Evolutionary conservation across 148 eudicot genomes (phyloP).

Genomic region (Rhododendron henanense): DNA sequence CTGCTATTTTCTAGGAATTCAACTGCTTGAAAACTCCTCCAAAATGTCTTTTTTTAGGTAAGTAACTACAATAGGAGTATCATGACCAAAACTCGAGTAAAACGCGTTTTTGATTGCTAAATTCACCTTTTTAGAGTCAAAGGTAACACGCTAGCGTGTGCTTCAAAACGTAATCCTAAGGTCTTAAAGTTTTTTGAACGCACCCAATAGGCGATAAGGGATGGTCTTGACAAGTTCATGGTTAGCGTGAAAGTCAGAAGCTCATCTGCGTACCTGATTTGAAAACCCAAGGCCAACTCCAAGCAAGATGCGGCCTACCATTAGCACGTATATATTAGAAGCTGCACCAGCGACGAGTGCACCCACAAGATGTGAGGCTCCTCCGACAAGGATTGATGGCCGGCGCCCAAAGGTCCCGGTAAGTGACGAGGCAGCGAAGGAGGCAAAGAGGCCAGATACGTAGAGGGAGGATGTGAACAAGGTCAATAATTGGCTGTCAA

Average conservation of each 20-base stretch:
- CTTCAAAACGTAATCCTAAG: not conserved
- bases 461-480: conserved; percentile 38
- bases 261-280: conserved; percentile 23
- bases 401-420: conserved; percentile 33
- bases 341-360: conserved; percentile 29
- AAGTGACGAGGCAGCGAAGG: conserved; percentile 24
- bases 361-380: conserved; percentile 26
- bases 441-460: conserved; percentile 19
- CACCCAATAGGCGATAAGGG: not conserved
- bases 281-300: conserved; percentile 42
- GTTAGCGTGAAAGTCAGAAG: not conserved
- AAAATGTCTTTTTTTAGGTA: no score
- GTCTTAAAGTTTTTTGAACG: not conserved
- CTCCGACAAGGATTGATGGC: conserved; percentile 29
- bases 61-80: not conserved
- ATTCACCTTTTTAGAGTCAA: not conserved
- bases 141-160: not conserved
- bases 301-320: conserved; percentile 32
- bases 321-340: conserved; percentile 29
- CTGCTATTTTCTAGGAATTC: not conserved
- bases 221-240: not conserved
- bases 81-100: not conserved
- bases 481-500: conserved; percentile 29
- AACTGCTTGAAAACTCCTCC: not conserved
- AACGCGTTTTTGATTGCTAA: not conserved